Evolutionary conservation across 2,329 filamentous ascomycete genomes (phyloP).

Genomic region (Talaromyces pinophilus): DNA sequence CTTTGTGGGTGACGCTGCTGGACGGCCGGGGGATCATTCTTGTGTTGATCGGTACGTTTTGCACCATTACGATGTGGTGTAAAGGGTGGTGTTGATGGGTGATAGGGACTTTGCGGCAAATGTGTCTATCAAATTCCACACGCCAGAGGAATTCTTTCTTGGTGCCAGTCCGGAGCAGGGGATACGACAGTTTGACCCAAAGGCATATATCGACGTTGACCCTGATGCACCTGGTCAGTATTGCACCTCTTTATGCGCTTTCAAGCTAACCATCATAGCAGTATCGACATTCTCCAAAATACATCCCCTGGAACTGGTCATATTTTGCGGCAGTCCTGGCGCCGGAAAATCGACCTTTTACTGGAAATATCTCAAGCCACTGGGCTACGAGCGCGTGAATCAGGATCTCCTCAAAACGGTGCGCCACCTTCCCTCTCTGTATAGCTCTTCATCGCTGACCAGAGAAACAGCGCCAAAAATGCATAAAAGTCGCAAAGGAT

Average conservation of each 20-base stretch:
- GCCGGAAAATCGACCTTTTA: constrained; percentile 92
- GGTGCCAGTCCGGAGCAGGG: constrained; percentile 66
- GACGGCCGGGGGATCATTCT: constrained; percentile 58
- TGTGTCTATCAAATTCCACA: constrained; percentile 74
- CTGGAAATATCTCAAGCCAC: constrained; percentile 71
- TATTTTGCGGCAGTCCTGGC: constrained; percentile 86
- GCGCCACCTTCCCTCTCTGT: constrained; percentile 20
- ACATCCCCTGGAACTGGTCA: constrained; percentile 70
- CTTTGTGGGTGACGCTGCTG: constrained; percentile 86
- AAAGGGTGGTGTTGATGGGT: not conserved
- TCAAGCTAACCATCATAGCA: constrained; percentile 23
- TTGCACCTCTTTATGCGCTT: not conserved
- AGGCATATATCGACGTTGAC: constrained; percentile 50
- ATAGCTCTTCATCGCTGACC: not conserved
- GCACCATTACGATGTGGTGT: constrained; percentile 4
- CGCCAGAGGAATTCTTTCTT: constrained; percentile 91
- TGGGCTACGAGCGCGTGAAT: constrained; percentile 83
- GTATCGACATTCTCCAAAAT: constrained; percentile 56
- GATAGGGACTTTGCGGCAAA: constrained; percentile 80
- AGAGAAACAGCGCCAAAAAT: constrained; percentile 57
- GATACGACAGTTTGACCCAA: constrained; percentile 70
- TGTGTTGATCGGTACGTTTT: constrained; percentile 56
- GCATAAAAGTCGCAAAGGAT: constrained; percentile 70
- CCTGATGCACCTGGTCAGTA: constrained; percentile 38
- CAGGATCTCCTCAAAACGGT: constrained; percentile 82